Conservation (phyloP, 2,329 filamentous ascomycete genomes). For the Venturia pyrina region DNA sequence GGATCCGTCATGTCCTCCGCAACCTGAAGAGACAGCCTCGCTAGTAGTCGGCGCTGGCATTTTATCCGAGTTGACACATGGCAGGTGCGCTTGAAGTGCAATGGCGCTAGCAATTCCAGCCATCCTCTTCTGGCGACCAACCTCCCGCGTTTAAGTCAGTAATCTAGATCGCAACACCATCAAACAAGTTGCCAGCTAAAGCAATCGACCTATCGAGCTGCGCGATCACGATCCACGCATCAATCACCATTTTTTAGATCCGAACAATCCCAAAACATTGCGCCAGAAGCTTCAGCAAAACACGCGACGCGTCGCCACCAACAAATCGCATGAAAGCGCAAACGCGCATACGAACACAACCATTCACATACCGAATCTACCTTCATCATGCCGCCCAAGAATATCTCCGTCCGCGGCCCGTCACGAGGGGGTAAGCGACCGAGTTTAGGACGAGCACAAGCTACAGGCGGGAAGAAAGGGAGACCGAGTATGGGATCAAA, state of each 20-base stretch:
- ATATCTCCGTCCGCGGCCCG: slow-evolving; percentile 6
- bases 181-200: background rate
- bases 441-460: background rate
- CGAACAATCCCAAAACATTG: background rate
- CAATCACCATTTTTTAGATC: background rate
- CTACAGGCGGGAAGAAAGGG: slow-evolving; percentile 4
- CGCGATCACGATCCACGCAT: background rate
- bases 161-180: background rate
- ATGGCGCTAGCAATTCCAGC: background rate
- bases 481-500: slow-evolving; percentile 6
- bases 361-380: background rate
- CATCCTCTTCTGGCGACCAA: background rate
- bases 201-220: background rate
- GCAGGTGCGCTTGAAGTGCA: background rate
- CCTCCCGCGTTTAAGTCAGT: background rate
- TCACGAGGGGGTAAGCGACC: slow-evolving; percentile 8
- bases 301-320: slow-evolving; percentile 18
- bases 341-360: background rate
- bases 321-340: slow-evolving; percentile 1
- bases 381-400: slow-evolving; percentile 7
- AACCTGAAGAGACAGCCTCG: background rate
- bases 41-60: background rate
- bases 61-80: background rate
- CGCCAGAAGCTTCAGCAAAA: background rate
- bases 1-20: background rate